A percentile compares a stretch with the other conserved stretches of the same genome.
Evolutionary conservation across 2,329 filamentous ascomycete genomes (phyloP).

Genomic region (Aaosphaeria pasadenensis): DNA sequence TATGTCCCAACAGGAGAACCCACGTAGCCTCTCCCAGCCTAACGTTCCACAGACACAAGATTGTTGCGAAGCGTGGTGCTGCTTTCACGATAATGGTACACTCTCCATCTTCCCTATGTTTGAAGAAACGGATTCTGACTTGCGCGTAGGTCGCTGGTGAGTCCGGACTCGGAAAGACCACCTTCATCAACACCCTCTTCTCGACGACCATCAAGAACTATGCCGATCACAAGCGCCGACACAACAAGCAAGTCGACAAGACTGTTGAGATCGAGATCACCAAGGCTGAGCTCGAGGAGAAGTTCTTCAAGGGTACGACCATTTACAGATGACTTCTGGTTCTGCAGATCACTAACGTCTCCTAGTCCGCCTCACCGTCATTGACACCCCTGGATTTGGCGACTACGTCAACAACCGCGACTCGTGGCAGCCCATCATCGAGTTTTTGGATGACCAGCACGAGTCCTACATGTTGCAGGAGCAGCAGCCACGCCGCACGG

Average conservation of each 20-base stretch:
- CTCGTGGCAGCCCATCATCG: conserved; percentile 99
- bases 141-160: conserved; percentile 83
- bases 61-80: conserved; percentile 81
- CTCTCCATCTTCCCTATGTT: neutral
- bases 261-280: conserved; percentile 99
- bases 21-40: conserved; percentile 19
- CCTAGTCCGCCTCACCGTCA: conserved; percentile 92
- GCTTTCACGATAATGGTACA: conserved; percentile 98
- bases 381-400: conserved; percentile 97
- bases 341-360: conserved; percentile 16
- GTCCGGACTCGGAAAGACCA: conserved; percentile 97
- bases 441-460: conserved; percentile 99
- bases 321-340: neutral
- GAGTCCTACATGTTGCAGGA: conserved; percentile 99
- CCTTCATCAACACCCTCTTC: conserved; percentile 99
- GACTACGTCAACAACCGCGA: conserved; percentile 99
- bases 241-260: conserved; percentile 99
- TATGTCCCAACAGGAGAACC: conserved; percentile 34
- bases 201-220: conserved; percentile 99
- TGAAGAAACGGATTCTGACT: neutral
- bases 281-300: conserved; percentile 99
- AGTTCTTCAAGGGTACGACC: conserved; percentile 95
- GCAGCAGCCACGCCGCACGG: conserved; percentile 94
- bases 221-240: conserved; percentile 98
- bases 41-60: conserved; percentile 59